phyloP scores from a whole-genome alignment of 202 grass and related monocot genomes.

The Eragrostis tef region DNA sequence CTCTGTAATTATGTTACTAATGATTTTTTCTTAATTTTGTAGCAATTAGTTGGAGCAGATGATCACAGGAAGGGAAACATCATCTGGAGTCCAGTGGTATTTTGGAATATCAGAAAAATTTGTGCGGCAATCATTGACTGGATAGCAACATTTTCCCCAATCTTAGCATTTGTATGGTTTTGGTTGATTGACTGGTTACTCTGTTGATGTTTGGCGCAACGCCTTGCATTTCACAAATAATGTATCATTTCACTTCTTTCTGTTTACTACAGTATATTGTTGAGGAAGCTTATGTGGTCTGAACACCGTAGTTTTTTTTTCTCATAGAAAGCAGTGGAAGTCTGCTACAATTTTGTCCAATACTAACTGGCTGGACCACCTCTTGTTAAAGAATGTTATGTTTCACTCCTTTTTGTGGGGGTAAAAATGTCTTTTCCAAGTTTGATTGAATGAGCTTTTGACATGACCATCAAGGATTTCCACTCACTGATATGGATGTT shows the following conservation, averaged over 20 bases:
- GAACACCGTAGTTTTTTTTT: background rate
- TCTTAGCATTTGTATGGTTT: background rate
- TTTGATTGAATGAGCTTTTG: background rate
- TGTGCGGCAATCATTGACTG: constrained; percentile 3
- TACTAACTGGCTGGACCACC: background rate
- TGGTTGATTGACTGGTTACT: background rate
- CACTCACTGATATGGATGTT: background rate
- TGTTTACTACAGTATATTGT: background rate
- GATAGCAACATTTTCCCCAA: constrained; percentile 20
- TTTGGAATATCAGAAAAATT: constrained; percentile 30
- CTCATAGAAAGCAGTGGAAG: background rate
- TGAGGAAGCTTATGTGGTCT: constrained; percentile 1
- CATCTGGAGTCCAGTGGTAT: background rate
- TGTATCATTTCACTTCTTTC: constrained; percentile 3
- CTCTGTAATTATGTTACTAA: constrained; percentile 33
- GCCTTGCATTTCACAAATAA: constrained; percentile 43
- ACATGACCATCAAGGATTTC: background rate
- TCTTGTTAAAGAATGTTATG: constrained; percentile 7
- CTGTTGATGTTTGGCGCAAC: constrained; percentile 37
- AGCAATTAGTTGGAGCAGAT: constrained; percentile 28
- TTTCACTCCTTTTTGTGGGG: background rate
- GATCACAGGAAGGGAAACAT: constrained; percentile 38
- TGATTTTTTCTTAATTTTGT: constrained; percentile 26
- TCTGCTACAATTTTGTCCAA: background rate
- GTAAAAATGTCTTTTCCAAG: background rate